A percentile compares a stretch with the other conserved stretches of the same genome.
These are phyloP conservation scores for Vaccinium corymbosum DNA, from an alignment of 148 eudicot species.

Conservation along the genomic window DNA sequence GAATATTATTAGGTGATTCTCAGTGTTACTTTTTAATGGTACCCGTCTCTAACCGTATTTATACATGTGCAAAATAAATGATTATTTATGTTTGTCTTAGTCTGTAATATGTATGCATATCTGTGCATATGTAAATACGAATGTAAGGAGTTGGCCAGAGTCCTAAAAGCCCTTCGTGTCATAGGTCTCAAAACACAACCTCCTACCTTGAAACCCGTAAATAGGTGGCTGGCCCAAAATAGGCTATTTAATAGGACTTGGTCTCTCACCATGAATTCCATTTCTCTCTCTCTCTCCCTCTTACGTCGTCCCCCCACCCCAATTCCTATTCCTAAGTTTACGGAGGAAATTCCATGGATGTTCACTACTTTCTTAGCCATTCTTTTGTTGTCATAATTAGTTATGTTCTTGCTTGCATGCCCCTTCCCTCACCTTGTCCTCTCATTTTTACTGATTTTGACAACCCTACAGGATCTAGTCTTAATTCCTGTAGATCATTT, in stretches of 20 bases:
- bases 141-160: too few species aligned
- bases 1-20: too few species aligned
- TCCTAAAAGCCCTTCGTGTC: neutral
- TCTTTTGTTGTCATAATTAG: neutral
- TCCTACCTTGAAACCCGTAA: constrained; percentile 3
- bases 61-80: too few species aligned
- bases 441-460: neutral
- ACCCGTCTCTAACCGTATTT: too few species aligned
- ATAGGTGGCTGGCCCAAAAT: constrained; percentile 10
- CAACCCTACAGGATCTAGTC: neutral
- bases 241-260: constrained; percentile 5
- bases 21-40: too few species aligned
- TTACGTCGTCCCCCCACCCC: neutral
- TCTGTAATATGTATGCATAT: too few species aligned
- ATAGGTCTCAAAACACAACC: neutral
- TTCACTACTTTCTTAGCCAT: neutral
- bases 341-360: constrained; percentile 8
- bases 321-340: neutral
- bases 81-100: too few species aligned
- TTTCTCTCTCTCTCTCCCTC: neutral
- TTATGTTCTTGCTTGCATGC: neutral
- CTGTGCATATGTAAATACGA: too few species aligned
- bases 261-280: constrained; percentile 10
- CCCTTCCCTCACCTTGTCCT: neutral
- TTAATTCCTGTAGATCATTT: neutral